phyloP scores from a whole-genome alignment of 352 stramenopile species.

The Globisporangium apiculatum region DNA sequence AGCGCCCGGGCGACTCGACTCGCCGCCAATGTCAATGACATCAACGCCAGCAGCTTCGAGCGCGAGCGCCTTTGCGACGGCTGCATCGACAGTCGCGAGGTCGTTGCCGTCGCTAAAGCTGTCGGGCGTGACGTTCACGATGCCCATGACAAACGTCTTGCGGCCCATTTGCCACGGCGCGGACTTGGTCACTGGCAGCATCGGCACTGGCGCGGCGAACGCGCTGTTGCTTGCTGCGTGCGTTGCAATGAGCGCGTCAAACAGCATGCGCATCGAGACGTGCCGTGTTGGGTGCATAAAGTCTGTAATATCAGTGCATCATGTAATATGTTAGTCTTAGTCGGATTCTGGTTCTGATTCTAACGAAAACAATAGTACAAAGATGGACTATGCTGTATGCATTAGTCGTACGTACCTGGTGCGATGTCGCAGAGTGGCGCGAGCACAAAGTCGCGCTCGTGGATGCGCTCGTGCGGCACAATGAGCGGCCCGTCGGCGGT shows the following conservation, averaged over 20 bases:
- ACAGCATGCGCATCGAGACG: slow-evolving; percentile 66
- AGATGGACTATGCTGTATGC: no score
- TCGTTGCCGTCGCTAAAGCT: slow-evolving; percentile 90
- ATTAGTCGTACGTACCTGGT: slow-evolving; percentile 16
- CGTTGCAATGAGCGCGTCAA: slow-evolving; percentile 25
- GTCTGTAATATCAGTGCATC: slow-evolving; percentile 16
- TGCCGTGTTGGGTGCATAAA: slow-evolving; percentile 76
- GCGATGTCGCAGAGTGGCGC: slow-evolving; percentile 91
- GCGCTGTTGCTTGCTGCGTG: slow-evolving; percentile 7
- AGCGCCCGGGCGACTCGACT: slow-evolving; percentile 97
- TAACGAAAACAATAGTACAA: no score
- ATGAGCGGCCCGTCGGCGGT: slow-evolving; percentile 72
- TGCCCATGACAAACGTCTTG: slow-evolving; percentile 95
- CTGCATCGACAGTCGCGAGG: slow-evolving; percentile 31
- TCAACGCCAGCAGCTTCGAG: slow-evolving; percentile 89
- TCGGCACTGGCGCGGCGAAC: slow-evolving; percentile 34
- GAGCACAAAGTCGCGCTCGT: slow-evolving; percentile 97
- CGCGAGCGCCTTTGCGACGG: slow-evolving; percentile 79
- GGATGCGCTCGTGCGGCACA: slow-evolving; percentile 92
- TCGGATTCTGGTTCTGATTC: no score
- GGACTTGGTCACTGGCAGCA: slow-evolving; percentile 46
- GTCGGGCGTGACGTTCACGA: slow-evolving; percentile 98
- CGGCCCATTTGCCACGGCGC: slow-evolving; percentile 32
- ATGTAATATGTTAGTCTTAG: no score
- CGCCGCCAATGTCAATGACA: slow-evolving; percentile 98